phyloP scores from a whole-genome alignment of 2,329 filamentous ascomycete species.

The Diplodia mutila region DNA sequence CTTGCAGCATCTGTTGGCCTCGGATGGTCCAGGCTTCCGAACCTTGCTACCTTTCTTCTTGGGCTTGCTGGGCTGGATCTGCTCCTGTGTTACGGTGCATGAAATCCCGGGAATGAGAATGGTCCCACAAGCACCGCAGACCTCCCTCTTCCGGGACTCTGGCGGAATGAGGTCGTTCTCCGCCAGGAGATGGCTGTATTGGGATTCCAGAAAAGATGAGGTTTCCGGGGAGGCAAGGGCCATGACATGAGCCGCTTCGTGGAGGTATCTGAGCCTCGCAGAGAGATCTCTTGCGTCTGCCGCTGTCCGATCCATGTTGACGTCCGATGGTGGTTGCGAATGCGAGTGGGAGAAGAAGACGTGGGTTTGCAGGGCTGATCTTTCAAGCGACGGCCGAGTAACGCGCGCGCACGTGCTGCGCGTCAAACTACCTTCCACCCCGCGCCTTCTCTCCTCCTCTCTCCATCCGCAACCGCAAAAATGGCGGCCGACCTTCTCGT shows the following conservation, averaged over 20 bases:
- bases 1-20: constrained; percentile 25
- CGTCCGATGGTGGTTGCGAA: not conserved
- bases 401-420: constrained; percentile 9
- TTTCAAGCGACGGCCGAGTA: not conserved
- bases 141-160: constrained; percentile 25
- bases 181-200: constrained; percentile 33
- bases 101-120: constrained; percentile 44
- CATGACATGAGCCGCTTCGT: constrained; percentile 39
- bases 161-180: constrained; percentile 36
- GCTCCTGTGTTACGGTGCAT: constrained; percentile 32
- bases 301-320: constrained; percentile 2
- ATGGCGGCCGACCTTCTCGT: not conserved
- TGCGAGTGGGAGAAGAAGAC: not conserved
- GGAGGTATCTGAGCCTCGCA: constrained; percentile 38
- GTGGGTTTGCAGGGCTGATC: constrained; percentile 1
- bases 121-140: constrained; percentile 45
- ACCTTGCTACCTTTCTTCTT: not conserved
- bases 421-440: not conserved
- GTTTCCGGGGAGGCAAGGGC: constrained; percentile 38
- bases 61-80: not conserved
- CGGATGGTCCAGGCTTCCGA: not conserved
- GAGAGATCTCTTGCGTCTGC: constrained; percentile 7
- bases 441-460: not conserved
- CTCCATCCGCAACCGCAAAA: not conserved
- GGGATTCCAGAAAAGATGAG: constrained; percentile 39